Percentiles rank a stretch among this genome's conserved stretches.
These are phyloP conservation scores for Saccharomyces hybrid DNA, from an alignment of 1,139 yeast genomes.

Conservation along the genomic window DNA sequence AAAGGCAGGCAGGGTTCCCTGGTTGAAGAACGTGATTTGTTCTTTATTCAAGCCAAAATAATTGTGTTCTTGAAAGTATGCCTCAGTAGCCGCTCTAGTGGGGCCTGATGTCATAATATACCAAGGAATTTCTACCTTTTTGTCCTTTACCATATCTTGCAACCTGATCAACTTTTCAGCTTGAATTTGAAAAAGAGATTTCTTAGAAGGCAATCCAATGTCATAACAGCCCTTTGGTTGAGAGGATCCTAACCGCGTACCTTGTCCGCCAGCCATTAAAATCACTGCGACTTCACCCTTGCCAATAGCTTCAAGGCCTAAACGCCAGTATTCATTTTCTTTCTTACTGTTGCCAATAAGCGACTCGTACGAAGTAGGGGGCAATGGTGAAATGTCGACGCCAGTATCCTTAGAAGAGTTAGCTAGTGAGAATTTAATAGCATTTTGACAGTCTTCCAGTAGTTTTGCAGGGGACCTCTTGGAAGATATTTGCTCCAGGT, in stretches of 20 bases:
- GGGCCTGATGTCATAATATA: slow-evolving; percentile 96
- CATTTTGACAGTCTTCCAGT: slow-evolving; percentile 21
- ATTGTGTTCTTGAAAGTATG: slow-evolving; percentile 50
- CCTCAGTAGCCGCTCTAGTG: slow-evolving; percentile 70
- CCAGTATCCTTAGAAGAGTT: slow-evolving; percentile 4
- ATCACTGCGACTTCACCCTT: slow-evolving; percentile 77
- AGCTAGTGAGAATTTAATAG: slow-evolving; percentile 16
- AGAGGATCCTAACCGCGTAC: slow-evolving; percentile 83
- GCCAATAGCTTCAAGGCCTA: slow-evolving; percentile 65
- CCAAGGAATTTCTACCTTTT: slow-evolving; percentile 51
- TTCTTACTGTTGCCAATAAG: slow-evolving; percentile 24
- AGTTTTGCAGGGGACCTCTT: slow-evolving; percentile 18
- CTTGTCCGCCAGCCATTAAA: slow-evolving; percentile 97
- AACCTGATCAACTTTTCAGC: slow-evolving; percentile 73
- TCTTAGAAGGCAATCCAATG: slow-evolving; percentile 75
- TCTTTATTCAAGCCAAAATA: slow-evolving; percentile 61
- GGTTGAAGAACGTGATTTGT: slow-evolving; percentile 78
- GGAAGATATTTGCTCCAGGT: slow-evolving; percentile 15
- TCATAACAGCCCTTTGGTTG: slow-evolving; percentile 93
- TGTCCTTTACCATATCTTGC: slow-evolving; percentile 46
- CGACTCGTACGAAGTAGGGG: slow-evolving; percentile 27
- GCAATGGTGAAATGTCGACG: slow-evolving; percentile 23
- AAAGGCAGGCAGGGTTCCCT: slow-evolving; percentile 92
- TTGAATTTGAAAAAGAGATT: slow-evolving; percentile 85
- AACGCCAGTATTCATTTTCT: slow-evolving; percentile 42